Evolutionary conservation across 768 basidiomycete genomes (phyloP).

Genomic region (Trametes villosa): DNA sequence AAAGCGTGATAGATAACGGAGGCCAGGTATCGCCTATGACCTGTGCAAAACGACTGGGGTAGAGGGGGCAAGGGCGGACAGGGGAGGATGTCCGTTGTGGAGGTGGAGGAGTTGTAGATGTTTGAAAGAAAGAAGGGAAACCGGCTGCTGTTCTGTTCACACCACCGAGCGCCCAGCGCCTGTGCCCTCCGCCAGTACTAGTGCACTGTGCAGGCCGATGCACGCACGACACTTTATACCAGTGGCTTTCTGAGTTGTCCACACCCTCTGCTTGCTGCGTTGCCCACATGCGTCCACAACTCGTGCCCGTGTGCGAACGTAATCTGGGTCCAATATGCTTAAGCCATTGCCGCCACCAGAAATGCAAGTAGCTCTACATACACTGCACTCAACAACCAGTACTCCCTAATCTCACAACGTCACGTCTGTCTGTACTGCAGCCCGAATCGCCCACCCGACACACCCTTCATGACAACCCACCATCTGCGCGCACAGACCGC

Average conservation of each 20-base stretch:
- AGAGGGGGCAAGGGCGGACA: not conserved
- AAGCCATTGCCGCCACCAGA: not conserved
- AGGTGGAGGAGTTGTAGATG: conserved; percentile 8
- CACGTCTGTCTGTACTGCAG: too few species aligned
- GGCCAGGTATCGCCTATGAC: conserved; percentile 26
- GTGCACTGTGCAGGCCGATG: too few species aligned
- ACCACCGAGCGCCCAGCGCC: too few species aligned
- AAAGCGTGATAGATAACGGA: conserved; percentile 12
- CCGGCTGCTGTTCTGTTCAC: not conserved
- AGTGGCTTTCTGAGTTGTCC: too few species aligned
- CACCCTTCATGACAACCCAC: too few species aligned
- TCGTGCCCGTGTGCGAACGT: not conserved
- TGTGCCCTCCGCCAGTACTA: too few species aligned
- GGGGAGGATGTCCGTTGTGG: conserved; percentile 1
- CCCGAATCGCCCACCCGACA: too few species aligned
- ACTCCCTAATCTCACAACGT: too few species aligned
- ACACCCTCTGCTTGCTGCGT: not conserved
- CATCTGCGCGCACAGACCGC: too few species aligned
- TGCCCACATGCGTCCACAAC: not conserved
- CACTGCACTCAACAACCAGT: too few species aligned
- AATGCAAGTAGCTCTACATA: not conserved
- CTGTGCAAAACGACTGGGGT: conserved; percentile 25
- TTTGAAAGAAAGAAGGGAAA: not conserved
- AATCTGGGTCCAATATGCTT: not conserved
- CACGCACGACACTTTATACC: too few species aligned